phyloP scores from a whole-genome alignment of 2,329 filamentous ascomycete genomes.

The Colletotrichum tropicale region DNA sequence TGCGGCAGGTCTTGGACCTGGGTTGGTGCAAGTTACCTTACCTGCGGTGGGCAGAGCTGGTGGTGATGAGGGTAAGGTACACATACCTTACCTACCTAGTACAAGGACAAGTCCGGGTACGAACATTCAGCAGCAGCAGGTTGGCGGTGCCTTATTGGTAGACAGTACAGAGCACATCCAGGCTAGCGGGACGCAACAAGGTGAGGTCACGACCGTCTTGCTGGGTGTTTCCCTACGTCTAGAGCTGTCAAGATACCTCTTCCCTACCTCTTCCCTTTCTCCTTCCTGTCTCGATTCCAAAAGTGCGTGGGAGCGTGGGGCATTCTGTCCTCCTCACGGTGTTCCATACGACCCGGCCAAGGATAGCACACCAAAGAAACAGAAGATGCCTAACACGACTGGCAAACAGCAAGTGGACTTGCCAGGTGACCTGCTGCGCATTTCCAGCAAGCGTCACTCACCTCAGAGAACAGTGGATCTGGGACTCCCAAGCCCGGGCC shows the following conservation, averaged over 20 bases:
- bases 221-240: not conserved
- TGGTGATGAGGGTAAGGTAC: not conserved
- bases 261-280: not conserved
- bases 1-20: not conserved
- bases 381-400: not conserved
- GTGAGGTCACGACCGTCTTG: not conserved
- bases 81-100: not conserved
- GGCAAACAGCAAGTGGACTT: not conserved
- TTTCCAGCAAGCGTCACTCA: not conserved
- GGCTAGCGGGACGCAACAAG: not conserved
- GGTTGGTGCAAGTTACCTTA: not conserved
- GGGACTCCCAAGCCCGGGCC: not conserved
- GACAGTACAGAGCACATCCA: not conserved
- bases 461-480: not conserved
- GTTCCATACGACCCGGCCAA: not conserved
- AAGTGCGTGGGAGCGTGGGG: not conserved
- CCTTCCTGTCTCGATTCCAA: not conserved
- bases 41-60: not conserved
- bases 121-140: not conserved
- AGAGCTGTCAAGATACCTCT: not conserved
- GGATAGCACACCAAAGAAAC: not conserved
- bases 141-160: not conserved
- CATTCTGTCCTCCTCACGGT: not conserved
- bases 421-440: not conserved
- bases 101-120: not conserved